Evolutionary conservation across 179 eudicot genomes (phyloP).

Genomic region (Silene vulgaris): DNA sequence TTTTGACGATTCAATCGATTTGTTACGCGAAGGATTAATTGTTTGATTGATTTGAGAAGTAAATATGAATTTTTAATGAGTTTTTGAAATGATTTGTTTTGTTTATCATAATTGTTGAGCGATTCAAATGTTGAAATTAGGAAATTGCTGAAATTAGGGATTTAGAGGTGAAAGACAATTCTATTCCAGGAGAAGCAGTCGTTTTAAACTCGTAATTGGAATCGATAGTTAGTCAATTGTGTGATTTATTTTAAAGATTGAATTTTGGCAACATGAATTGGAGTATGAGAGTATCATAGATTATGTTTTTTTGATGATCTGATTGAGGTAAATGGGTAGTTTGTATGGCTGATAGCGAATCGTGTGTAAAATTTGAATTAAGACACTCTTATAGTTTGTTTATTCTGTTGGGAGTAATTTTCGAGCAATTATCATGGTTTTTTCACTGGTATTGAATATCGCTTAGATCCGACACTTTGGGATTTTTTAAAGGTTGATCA

Average conservation of each 20-base stretch:
- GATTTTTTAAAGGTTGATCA: no score
- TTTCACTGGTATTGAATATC: not conserved
- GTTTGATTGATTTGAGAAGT: no score
- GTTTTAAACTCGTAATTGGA: no score
- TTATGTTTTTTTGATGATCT: no score
- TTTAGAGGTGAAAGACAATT: no score
- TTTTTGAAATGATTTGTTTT: not conserved
- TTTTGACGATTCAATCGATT: no score
- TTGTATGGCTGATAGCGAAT: not conserved
- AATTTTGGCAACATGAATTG: not conserved
- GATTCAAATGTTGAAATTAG: not conserved
- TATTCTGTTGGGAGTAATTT: not conserved
- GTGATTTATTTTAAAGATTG: not conserved
- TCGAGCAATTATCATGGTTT: not conserved
- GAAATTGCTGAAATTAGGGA: not conserved
- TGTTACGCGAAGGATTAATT: no score
- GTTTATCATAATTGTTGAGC: not conserved
- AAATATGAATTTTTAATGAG: not conserved
- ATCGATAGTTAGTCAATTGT: no score
- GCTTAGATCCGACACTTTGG: not conserved
- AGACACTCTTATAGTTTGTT: not conserved
- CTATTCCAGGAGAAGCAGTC: not conserved
- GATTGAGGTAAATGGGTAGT: no score
- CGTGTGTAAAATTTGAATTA: not conserved
- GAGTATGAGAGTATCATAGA: not conserved